These are phyloP conservation scores for Trichoderma reesei DNA, from an alignment of 495 filamentous ascomycete species.

Conservation along the genomic window DNA sequence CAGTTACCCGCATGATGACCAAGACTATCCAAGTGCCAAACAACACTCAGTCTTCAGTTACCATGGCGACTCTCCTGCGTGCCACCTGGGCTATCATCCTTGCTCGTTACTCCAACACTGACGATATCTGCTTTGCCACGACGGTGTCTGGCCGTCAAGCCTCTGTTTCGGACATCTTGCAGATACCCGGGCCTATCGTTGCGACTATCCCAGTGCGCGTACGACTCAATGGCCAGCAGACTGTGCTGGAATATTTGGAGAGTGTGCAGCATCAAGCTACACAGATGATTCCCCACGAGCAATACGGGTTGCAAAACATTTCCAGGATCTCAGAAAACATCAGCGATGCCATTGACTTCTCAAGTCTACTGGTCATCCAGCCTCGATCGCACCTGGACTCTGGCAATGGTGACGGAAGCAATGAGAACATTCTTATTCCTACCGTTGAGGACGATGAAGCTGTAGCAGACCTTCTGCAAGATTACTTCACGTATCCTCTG, in stretches of 20 bases:
- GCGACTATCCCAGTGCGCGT: constrained; percentile 47
- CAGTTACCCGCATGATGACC: neutral
- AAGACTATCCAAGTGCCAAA: neutral
- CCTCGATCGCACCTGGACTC: neutral
- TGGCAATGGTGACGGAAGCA: neutral
- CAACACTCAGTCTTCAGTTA: constrained; percentile 18
- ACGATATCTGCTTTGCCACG: constrained; percentile 40
- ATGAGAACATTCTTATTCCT: neutral
- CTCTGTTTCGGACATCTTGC: constrained; percentile 32
- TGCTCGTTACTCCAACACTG: constrained; percentile 25
- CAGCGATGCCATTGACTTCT: neutral
- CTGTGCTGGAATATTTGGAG: constrained; percentile 14
- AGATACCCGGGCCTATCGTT: constrained; percentile 44
- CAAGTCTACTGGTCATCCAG: constrained; percentile 1
- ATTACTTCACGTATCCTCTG: constrained; percentile 6
- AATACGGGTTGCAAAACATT: constrained; percentile 37
- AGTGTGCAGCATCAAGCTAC: constrained; percentile 25
- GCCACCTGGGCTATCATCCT: constrained; percentile 35
- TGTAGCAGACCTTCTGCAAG: neutral
- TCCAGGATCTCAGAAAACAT: neutral
- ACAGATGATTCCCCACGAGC: constrained; percentile 34
- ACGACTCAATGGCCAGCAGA: constrained; percentile 8
- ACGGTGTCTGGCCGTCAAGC: constrained; percentile 39
- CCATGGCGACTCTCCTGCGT: constrained; percentile 35
- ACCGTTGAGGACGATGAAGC: neutral